Percentiles rank a stretch among this genome's conserved stretches.
Conservation (phyloP, 306 rosid species). For the Casuarina glauca region DNA sequence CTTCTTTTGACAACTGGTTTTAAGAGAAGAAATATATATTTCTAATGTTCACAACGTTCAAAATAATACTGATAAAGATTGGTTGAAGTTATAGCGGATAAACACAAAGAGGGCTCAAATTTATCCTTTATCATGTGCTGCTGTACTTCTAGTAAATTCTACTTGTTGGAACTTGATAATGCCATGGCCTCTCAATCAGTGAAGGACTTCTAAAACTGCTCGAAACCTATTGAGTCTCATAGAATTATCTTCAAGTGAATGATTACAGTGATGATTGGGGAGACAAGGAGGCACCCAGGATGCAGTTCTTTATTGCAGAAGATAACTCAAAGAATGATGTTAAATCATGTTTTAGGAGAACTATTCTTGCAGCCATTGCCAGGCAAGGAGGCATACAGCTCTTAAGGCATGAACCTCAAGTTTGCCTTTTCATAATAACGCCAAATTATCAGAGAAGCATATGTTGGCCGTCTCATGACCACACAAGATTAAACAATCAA, state of each 20-base stretch:
- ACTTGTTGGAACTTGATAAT: too few relatives aligned
- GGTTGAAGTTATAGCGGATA: too few relatives aligned
- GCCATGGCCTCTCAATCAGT: too few relatives aligned
- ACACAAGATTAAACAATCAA: constrained; percentile 26
- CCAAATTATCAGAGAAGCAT: constrained; percentile 19
- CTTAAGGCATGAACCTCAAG: constrained; percentile 30
- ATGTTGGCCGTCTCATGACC: constrained; percentile 31
- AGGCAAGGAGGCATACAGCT: constrained; percentile 32
- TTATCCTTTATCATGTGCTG: too few relatives aligned
- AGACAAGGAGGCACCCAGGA: constrained; percentile 1
- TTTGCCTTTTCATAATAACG: constrained; percentile 19
- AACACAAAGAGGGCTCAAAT: too few relatives aligned
- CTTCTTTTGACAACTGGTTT: too few relatives aligned
- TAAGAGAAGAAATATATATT: too few relatives aligned
- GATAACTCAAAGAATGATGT: constrained; percentile 6
- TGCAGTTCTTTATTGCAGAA: constrained; percentile 26
- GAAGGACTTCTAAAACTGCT: too few relatives aligned
- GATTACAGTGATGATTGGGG: not conserved
- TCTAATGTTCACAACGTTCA: too few relatives aligned
- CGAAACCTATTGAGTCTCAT: too few relatives aligned
- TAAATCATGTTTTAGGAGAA: constrained; percentile 19
- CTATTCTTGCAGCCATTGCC: constrained; percentile 23
- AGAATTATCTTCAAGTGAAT: not conserved
- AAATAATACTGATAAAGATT: too few relatives aligned
- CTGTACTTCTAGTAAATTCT: too few relatives aligned